Base-by-base conservation (phyloP, 768 basidiomycete genomes). In the Ephemerocybe angulata region DNA sequence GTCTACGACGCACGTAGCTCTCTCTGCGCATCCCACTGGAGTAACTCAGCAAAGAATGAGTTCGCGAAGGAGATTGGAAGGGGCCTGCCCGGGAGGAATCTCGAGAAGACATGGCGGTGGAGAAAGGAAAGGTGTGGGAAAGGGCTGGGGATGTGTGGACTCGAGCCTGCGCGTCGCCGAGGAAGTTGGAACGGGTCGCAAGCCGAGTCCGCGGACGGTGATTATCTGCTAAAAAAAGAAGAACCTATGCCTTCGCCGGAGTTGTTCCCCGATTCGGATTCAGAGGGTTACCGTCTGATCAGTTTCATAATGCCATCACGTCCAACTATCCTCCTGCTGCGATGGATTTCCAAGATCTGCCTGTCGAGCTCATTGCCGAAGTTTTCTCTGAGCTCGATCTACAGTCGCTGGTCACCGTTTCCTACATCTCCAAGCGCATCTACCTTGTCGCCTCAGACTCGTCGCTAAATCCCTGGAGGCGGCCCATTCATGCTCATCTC, bases 291-390 rank as follows among this genome's bases (percentile, higher is more conserved):
- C n/a, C n/a, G n/a, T n/a, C n/a, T n/a, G n/a, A n/a, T 13, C 27
- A 5, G 24, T 30, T 5, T 12, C 46, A 21, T 12, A 30, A 29
- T 28, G n/a, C 47, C 47, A 28, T 49, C 30, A 31, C 30, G 21
- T 41, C 52, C 24, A 49, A 30, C 49, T 15, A 22, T 25, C 28
- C 54, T 37, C 27, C 24, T 31, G 3, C 37, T 38, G 54, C 24
- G 35, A 72, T 72, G 69, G 58, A 59, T 48, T 71, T 81, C 60
- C 76, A 86, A 60, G 72, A 75, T 4, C 73, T 91, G 5, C 88
- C 89, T n/a, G 86, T 88, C 40, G 89, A 92, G 63, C 77, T 91
- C 50, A 80, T 90, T 53, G 86, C 83, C 17, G 82, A 85, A 56
- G 84, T 91, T 29, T 74, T 91, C 35, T 74, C 80, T 40, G 83